These are phyloP conservation scores for Ceratocystis harringtonii DNA, from an alignment of 2,329 filamentous ascomycete species.

Conservation along the genomic window DNA sequence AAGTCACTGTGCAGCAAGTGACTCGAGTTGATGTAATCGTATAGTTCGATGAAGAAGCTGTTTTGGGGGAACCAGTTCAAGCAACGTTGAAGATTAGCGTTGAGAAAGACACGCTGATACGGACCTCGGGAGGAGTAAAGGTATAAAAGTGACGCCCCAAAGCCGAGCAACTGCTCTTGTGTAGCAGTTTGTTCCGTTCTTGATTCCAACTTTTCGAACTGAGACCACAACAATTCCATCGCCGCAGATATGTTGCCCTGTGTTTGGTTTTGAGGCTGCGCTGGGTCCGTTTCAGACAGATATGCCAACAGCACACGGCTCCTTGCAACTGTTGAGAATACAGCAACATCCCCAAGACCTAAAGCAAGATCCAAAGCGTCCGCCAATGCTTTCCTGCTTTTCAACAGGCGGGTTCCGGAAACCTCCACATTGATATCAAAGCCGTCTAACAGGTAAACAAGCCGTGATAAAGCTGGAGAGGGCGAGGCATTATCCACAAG, in stretches of 20 bases:
- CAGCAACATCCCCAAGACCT: conserved; percentile 31
- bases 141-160: conserved; percentile 49
- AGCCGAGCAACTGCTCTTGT: conserved; percentile 55
- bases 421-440: conserved; percentile 18
- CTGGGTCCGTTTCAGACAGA: conserved; percentile 31
- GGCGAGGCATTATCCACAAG: conserved; percentile 26
- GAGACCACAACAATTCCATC: conserved; percentile 28
- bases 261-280: conserved; percentile 30
- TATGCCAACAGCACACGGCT: conserved; percentile 54
- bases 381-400: conserved; percentile 36
- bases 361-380: conserved; percentile 41
- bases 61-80: conserved; percentile 57
- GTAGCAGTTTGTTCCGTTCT: conserved; percentile 25
- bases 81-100: conserved; percentile 44
- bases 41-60: conserved; percentile 56
- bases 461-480: conserved; percentile 24
- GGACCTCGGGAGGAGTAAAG: conserved; percentile 43
- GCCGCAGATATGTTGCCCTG: conserved; percentile 44
- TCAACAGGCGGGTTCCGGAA: conserved; percentile 34
- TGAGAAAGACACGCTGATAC: conserved; percentile 53
- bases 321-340: conserved; percentile 43
- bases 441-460: conserved; percentile 29
- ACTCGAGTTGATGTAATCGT: conserved; percentile 57
- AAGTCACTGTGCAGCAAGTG: conserved; percentile 64
- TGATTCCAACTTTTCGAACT: conserved; percentile 30